A percentile compares a stretch with the other conserved stretches of the same genome.
These are phyloP conservation scores for Funneliformis geosporum DNA, from an alignment of 192 early-diverging fungal genomes.

Conservation along the genomic window DNA sequence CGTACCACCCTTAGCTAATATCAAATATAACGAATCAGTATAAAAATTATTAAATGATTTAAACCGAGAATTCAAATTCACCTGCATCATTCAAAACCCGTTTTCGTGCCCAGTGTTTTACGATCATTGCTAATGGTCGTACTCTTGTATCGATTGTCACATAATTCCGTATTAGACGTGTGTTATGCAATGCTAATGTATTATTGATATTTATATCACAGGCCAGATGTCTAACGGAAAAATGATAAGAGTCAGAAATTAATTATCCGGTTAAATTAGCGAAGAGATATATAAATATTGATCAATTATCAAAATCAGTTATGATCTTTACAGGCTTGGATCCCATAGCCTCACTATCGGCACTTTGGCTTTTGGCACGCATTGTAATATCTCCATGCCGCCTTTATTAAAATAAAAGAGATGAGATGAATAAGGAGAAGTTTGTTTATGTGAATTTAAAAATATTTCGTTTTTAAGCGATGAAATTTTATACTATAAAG, in stretches of 20 bases:
- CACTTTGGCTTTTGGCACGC: conserved; percentile 84
- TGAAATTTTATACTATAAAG: too few species aligned
- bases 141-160: conserved; percentile 85
- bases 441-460: background rate
- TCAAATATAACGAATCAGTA: background rate
- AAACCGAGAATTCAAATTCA: conserved; percentile 35
- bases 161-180: conserved; percentile 86
- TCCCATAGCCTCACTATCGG: conserved; percentile 94
- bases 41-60: background rate
- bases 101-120: conserved; percentile 91
- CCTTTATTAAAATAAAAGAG: conserved; percentile 45
- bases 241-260: background rate
- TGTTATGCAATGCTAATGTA: conserved; percentile 86
- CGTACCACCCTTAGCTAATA: conserved; percentile 85
- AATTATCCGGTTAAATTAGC: background rate
- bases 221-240: conserved; percentile 58
- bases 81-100: conserved; percentile 88
- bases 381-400: conserved; percentile 79
- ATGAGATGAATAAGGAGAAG: conserved; percentile 1
- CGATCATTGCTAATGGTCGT: conserved; percentile 85
- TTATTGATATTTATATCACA: conserved; percentile 97
- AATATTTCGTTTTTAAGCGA: too few species aligned
- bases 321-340: conserved; percentile 71
- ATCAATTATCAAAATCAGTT: conserved; percentile 8
- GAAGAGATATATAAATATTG: background rate